Base-by-base conservation (phyloP, 768 basidiomycete species). In the Mycena venus region DNA sequence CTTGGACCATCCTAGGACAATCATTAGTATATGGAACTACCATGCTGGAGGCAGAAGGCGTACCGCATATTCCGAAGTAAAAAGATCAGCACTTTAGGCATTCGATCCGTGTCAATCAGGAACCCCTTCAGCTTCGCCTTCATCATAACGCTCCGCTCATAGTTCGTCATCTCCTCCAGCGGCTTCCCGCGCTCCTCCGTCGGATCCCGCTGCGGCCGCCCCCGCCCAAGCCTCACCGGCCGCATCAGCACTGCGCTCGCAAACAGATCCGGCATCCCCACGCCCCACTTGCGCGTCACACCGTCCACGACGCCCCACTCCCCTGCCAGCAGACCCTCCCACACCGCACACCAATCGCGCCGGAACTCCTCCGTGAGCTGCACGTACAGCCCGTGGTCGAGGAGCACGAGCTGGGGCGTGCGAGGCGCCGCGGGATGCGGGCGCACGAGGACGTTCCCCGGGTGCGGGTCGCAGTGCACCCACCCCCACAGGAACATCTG, bases 321-420 rank as follows among this genome's bases (percentile, higher is more conserved):
- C 4, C 87, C 87, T 1, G 86, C 85, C 23, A 92, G 83, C 78
- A 94, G 87, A 21, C 88, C 88, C 62, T 91, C 88, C 96, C 96
- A 97, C 6, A 98, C 85, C 5, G 86, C 83, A 21, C 94, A 93
- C 86, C 97, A 98, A 68, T 97, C 90, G 36, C 88, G 84, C 74
- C 90, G 89, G 81, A 98, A 96, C 2, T 86, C 81, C 21, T 92
- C 89, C 19, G 90, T 82, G 4, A 96, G 88, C 10, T 86, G 85
- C 44, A 97, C 94, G 80, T 98, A 98, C 14, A 99, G 85, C 1
- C 97, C 97, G 80, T 99, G 97, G 80, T 99, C 97, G 77, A 99
- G 91, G 15, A 98, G 86, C 36, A 98, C 94, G 74, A 96, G 86
- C 78, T 94, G 92, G 2, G 91, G 88, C 7, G 81, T 78, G 10